phyloP scores from a whole-genome alignment of 208 protist genomes.

The Leishmania guyanensis region DNA sequence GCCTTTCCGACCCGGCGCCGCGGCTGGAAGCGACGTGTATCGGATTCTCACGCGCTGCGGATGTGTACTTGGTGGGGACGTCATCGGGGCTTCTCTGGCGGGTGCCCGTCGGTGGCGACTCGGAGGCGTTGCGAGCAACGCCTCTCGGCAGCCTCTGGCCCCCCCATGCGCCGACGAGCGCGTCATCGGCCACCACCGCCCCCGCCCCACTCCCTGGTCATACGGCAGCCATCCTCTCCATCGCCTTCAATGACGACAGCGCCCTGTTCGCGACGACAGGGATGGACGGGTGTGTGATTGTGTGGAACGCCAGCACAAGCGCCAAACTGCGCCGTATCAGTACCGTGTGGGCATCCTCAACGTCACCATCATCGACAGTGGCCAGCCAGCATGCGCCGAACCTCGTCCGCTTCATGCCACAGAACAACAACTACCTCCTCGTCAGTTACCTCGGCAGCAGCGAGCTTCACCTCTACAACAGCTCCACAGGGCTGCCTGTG shows the following conservation, averaged over 20 bases:
- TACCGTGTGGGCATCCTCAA: conserved; percentile 14
- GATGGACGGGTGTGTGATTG: conserved; percentile 53
- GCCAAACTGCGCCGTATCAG: conserved; percentile 60
- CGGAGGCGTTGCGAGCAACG: conserved; percentile 24
- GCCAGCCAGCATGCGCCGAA: conserved; percentile 23
- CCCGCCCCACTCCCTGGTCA: conserved; percentile 40
- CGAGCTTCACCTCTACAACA: conserved; percentile 64
- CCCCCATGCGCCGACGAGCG: conserved; percentile 3
- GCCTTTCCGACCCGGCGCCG: conserved; percentile 6
- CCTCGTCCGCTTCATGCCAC: conserved; percentile 58
- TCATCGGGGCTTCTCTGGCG: conserved; percentile 50
- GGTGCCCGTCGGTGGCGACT: conserved; percentile 22
- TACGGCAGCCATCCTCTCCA: conserved; percentile 45
- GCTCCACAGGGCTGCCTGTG: conserved; percentile 64
- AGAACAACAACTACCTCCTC: conserved; percentile 80
- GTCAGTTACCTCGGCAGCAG: conserved; percentile 47
- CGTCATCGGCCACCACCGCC: neutral
- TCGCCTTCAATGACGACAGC: conserved; percentile 62
- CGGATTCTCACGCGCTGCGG: conserved; percentile 41
- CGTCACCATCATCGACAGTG: conserved; percentile 4
- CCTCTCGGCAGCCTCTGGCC: conserved; percentile 40
- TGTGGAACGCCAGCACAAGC: conserved; percentile 48
- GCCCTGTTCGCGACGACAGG: conserved; percentile 48
- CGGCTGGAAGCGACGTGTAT: conserved; percentile 40
- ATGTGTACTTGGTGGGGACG: conserved; percentile 58